Conservation (phyloP, 2,329 filamentous ascomycete species). For the Cercospora beticola region DNA sequence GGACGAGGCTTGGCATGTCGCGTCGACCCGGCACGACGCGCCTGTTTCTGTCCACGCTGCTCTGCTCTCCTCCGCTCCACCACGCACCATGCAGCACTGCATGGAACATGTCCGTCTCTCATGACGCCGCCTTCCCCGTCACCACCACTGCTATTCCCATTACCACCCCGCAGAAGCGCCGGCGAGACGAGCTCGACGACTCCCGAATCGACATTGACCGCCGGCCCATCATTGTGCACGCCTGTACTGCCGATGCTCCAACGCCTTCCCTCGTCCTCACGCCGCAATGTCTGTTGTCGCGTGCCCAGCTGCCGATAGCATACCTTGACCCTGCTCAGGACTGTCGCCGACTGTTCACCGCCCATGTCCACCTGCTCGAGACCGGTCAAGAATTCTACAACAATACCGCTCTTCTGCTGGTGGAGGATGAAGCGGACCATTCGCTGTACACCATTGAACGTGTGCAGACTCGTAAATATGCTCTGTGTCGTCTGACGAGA, state of each 20-base stretch:
- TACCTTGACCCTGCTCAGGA: conserved; percentile 58
- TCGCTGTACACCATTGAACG: conserved; percentile 65
- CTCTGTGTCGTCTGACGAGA: conserved; percentile 64
- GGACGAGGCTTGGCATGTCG: conserved; percentile 7
- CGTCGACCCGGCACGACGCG: neutral
- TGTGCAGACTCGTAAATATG: conserved; percentile 61
- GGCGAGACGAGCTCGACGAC: conserved; percentile 20
- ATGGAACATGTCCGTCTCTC: conserved; percentile 24
- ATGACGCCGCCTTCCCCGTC: conserved; percentile 11
- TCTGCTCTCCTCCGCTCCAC: neutral
- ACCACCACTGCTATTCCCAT: neutral
- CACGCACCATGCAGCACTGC: conserved; percentile 7
- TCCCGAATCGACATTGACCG: conserved; percentile 24
- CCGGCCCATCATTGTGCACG: conserved; percentile 32
- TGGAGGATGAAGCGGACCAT: conserved; percentile 56
- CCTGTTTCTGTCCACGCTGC: neutral
- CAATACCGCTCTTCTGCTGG: conserved; percentile 58
- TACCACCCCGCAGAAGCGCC: conserved; percentile 19
- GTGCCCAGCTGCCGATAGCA: conserved; percentile 61
- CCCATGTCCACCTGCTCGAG: conserved; percentile 63
- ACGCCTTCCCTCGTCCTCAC: conserved; percentile 30
- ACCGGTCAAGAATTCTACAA: conserved; percentile 53
- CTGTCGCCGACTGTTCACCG: conserved; percentile 59
- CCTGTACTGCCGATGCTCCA: conserved; percentile 29
- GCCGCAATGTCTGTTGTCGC: conserved; percentile 52